Evolutionary conservation across 2,329 filamentous ascomycete species (phyloP).

Genomic region (Penicillium sp.): DNA sequence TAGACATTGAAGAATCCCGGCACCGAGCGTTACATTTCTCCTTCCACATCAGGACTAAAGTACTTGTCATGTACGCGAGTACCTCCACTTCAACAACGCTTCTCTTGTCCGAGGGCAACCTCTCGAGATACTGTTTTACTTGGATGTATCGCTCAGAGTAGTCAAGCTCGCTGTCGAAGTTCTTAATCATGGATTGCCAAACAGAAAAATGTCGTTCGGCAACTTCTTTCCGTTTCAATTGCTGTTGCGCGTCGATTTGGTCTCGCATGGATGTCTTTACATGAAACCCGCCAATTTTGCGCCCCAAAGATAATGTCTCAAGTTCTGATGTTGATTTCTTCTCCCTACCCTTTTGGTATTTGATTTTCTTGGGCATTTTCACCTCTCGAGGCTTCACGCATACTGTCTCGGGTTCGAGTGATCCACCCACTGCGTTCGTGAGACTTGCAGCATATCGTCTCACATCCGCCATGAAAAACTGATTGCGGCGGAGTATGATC

Average conservation of each 20-base stretch:
- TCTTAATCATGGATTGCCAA: not conserved
- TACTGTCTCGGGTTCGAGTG: slow-evolving; percentile 61
- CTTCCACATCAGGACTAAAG: slow-evolving; percentile 20
- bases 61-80: slow-evolving; percentile 28
- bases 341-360: not conserved
- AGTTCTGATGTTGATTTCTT: not conserved
- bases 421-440: slow-evolving; percentile 60
- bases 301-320: not conserved
- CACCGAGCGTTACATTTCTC: slow-evolving; percentile 10
- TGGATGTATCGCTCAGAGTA: slow-evolving; percentile 44
- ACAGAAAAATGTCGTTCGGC: not conserved
- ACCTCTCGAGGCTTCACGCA: not conserved
- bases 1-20: not conserved
- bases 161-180: not conserved
- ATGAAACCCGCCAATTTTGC: not conserved
- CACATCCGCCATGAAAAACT: slow-evolving; percentile 65
- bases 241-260: not conserved
- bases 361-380: not conserved
- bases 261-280: not conserved
- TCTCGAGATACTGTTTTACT: slow-evolving; percentile 46
- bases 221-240: not conserved
- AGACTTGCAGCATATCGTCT: slow-evolving; percentile 66
- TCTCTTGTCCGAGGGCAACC: slow-evolving; percentile 34
- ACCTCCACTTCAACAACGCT: slow-evolving; percentile 44
- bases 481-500: slow-evolving; percentile 39